A percentile compares a stretch with the other conserved stretches of the same genome.
Evolutionary conservation across 2,329 filamentous ascomycete genomes (phyloP).

Genomic region (Aureobasidium vineae): DNA sequence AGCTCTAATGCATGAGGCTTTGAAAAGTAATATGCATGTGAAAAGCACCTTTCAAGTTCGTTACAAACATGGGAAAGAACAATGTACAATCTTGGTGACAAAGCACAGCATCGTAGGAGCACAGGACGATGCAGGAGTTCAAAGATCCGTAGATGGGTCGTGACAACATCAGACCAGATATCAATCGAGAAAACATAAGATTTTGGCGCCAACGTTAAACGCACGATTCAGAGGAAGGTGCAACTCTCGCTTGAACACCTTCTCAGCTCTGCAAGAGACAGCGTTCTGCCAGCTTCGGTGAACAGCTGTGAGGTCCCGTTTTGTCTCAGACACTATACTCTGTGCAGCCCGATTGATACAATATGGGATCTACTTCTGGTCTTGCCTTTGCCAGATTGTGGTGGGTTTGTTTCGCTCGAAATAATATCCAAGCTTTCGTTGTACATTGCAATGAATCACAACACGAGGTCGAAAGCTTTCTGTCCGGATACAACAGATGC

Average conservation of each 20-base stretch:
- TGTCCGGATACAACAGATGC: neutral
- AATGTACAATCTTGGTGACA: neutral
- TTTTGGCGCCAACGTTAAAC: neutral
- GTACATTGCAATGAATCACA: neutral
- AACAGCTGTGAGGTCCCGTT: neutral
- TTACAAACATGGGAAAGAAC: neutral
- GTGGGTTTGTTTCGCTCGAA: neutral
- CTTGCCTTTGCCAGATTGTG: neutral
- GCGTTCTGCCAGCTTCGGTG: neutral
- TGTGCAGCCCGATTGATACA: neutral
- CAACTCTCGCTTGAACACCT: neutral
- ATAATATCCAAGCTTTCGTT: too few relatives aligned
- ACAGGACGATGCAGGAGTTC: neutral
- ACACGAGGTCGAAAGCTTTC: neutral
- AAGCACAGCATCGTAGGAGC: slow-evolving; percentile 1
- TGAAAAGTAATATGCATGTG: neutral
- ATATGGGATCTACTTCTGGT: neutral
- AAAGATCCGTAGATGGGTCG: neutral
- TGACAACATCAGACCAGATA: neutral
- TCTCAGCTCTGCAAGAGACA: neutral
- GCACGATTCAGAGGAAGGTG: neutral
- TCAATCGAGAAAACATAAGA: too few relatives aligned
- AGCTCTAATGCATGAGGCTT: neutral
- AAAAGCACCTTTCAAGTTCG: neutral
- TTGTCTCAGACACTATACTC: neutral